phyloP scores from a whole-genome alignment of 129 eudicot species.

The Flaveria ramosissima region DNA sequence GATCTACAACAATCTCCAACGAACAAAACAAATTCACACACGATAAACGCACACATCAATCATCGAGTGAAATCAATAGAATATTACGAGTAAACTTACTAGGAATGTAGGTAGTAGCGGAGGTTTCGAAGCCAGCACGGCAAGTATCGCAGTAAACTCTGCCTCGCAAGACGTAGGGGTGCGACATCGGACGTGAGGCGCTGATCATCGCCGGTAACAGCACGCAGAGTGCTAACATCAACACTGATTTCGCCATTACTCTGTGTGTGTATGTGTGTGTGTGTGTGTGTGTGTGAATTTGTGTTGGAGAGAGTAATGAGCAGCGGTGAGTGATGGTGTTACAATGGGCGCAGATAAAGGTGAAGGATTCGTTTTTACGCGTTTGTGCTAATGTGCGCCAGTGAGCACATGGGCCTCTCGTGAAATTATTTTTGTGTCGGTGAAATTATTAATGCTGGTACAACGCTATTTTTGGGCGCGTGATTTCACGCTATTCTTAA shows the following conservation, averaged over 20 bases:
- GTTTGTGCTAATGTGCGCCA: slow-evolving; percentile 27
- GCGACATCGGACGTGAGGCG: slow-evolving; percentile 42
- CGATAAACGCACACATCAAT: background rate
- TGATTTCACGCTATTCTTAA: background rate
- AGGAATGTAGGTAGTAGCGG: slow-evolving; percentile 54
- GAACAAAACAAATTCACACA: background rate
- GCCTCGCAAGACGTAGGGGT: slow-evolving; percentile 46
- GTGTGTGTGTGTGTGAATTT: background rate
- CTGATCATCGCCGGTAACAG: slow-evolving; percentile 42
- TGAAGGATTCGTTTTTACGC: background rate
- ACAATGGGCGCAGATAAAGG: slow-evolving; percentile 5
- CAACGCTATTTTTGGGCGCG: background rate
- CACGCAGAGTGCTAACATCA: slow-evolving; percentile 43
- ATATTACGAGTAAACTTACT: slow-evolving; percentile 24
- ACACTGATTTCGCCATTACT: slow-evolving; percentile 40
- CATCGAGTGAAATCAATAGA: background rate
- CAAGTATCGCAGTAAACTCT: slow-evolving; percentile 72
- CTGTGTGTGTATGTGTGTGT: slow-evolving; percentile 5
- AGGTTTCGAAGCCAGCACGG: slow-evolving; percentile 68
- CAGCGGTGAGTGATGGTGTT: slow-evolving; percentile 17
- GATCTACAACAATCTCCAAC: slow-evolving; percentile 22
- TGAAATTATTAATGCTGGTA: slow-evolving; percentile 17
- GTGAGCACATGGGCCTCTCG: slow-evolving; percentile 35
- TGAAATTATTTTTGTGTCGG: slow-evolving; percentile 39
- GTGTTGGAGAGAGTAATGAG: background rate